Evolutionary conservation across 192 early-diverging fungal genomes (phyloP), one percentile per base, ranked within the genome.

Genomic region (Backusella macrospora): DNA sequence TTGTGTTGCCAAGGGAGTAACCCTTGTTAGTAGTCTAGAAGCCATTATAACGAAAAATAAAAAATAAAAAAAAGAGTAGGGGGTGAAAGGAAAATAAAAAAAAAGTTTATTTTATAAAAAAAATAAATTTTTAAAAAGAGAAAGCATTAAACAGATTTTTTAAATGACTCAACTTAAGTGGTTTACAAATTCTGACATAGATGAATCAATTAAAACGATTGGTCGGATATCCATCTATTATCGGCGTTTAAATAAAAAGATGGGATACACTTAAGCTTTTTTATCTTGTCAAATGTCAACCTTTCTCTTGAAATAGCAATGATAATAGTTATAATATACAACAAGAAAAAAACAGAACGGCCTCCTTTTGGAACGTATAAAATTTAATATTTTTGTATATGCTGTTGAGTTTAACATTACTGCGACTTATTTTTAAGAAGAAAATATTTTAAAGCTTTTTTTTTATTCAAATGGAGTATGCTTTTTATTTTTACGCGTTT

Each of bases 21-120:
- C 72, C 38, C 62, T 65, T 37, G 72, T 44, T 16, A 73, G 72
- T 48, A 73, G 34, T 63, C 46, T 73, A 65, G 72, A 73, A 15
- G 72, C 72, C 72, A 73, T 73, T 68, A 26, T 67, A 42, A 23
- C 18, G 38, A 42, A 40, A 65, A 8, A 18, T 13, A 40, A 37
- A 42, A 43, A 43, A 34, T 2, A 34, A 68, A 45, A 45, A 44
- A 46, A 47, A 46, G 44, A 68, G 66, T 46, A 68, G 44, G 66
- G 66, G 45, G 18, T 45, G 40, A 68, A 45, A 34, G 44, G 34
- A 38, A n/a, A 46, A 26, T 29, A 44, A 67, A 45, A 46, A 68
- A 42, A 68, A 46, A 29, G 21, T 14, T 23, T 23, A 43, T 62
- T 48, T 49, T 49, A 55, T 23, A 48, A 55, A 55, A 55, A 55